Evolutionary conservation across 2,329 filamentous ascomycete species (phyloP).

Genomic region (Thermochaetoides dissita): DNA sequence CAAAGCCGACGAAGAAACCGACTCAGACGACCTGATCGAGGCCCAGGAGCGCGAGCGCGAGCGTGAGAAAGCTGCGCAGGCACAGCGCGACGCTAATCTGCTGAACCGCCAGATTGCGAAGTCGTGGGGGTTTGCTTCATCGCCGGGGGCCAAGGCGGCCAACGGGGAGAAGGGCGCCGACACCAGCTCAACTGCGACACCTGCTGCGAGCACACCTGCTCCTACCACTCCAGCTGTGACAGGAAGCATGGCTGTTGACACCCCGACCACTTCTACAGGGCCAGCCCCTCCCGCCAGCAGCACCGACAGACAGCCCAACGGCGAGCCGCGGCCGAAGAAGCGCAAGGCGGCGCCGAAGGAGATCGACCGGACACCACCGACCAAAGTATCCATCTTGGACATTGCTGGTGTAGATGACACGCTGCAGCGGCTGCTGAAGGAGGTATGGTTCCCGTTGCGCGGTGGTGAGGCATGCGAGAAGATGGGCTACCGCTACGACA

Average conservation of each 20-base stretch:
- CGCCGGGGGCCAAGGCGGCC: too few relatives aligned
- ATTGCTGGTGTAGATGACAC: constrained; percentile 65
- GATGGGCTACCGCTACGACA: constrained; percentile 54
- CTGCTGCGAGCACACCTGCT: neutral
- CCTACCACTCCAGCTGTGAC: neutral
- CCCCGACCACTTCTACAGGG: constrained; percentile 1
- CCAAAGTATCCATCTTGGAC: constrained; percentile 53
- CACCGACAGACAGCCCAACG: constrained; percentile 43
- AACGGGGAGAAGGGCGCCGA: constrained; percentile 11
- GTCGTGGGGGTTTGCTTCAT: constrained; percentile 22
- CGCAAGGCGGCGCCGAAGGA: constrained; percentile 35
- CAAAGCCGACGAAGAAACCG: constrained; percentile 40
- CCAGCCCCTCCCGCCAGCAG: neutral
- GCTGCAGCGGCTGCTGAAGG: constrained; percentile 52
- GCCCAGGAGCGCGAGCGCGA: constrained; percentile 14
- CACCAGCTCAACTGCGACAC: neutral
- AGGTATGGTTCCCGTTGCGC: constrained; percentile 60
- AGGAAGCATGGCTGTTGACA: neutral
- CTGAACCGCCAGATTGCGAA: constrained; percentile 30
- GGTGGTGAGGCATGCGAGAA: constrained; percentile 51
- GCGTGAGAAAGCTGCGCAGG: constrained; percentile 12
- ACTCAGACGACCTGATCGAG: constrained; percentile 28
- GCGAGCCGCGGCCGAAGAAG: constrained; percentile 53
- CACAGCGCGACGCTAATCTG: constrained; percentile 17
- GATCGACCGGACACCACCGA: constrained; percentile 50